Conservation (phyloP, 768 basidiomycete species). For the Suillus americanus region DNA sequence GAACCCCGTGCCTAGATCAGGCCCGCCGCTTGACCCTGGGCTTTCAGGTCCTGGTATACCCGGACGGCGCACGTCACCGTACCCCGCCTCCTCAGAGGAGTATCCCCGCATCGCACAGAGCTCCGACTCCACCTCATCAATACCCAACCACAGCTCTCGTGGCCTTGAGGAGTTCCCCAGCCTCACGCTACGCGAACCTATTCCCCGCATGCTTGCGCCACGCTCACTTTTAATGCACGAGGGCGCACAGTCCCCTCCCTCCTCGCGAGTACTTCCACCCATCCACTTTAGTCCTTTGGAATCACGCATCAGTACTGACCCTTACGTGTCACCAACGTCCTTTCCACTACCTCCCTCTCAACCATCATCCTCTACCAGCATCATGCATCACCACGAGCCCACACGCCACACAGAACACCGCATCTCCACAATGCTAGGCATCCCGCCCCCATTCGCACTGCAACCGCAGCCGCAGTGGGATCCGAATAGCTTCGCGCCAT, state of each 20-base stretch:
- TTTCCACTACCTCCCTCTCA: constrained; percentile 32
- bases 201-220: constrained; percentile 13
- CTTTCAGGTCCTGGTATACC: constrained; percentile 60
- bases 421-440: constrained; percentile 14
- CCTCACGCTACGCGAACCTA: constrained; percentile 13
- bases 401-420: constrained; percentile 19
- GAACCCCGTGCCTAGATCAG: constrained; percentile 12
- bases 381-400: constrained; percentile 18
- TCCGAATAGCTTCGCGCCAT: constrained; percentile 37
- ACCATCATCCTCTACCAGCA: constrained; percentile 11
- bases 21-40: constrained; percentile 35
- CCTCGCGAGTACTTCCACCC: constrained; percentile 31
- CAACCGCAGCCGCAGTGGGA: constrained; percentile 73
- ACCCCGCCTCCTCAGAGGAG: constrained; percentile 20
- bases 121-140: constrained; percentile 10
- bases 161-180: constrained; percentile 11
- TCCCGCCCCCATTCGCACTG: constrained; percentile 61
- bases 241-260: constrained; percentile 20
- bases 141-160: constrained; percentile 6
- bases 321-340: constrained; percentile 21
- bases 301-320: constrained; percentile 15
- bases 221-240: constrained; percentile 13
- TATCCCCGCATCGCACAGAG: constrained; percentile 13
- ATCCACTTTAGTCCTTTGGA: constrained; percentile 20
- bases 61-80: constrained; percentile 28